Evolutionary conservation across 768 basidiomycete genomes (phyloP), one percentile per base, ranked within the genome.

Genomic region (Suillus spraguei): DNA sequence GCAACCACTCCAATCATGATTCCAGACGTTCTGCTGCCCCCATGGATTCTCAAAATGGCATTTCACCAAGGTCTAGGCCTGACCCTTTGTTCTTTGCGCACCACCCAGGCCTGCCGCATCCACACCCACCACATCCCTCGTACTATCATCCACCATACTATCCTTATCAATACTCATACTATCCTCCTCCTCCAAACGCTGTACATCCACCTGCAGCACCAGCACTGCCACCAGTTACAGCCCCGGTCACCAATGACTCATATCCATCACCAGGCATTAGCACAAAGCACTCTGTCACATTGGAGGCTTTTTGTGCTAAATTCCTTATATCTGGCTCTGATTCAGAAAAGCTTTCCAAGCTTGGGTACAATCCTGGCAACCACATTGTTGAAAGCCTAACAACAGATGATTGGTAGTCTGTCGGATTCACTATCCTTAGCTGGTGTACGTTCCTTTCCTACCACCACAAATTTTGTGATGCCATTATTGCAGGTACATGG

Each of bases 291-390:
- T 36, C 44, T 28, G 42, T 50, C 38, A 46, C 36, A 4, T 49
- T 59, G 1, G 33, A 46, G 17, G 35, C 22, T 2, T 63, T 63
- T 10, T 63, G 56, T 32, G 17, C 44, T 9, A 32, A 16, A 50
- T 63, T 46, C 14, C 1, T 22, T 11, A 20, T 60, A 3, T 60
- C 44, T 50, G 28, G 16, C 11, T 14, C 24, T 4, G 32, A 60
- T 35, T 35, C n/a, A 8, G 60, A 50, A 32, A 60, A 60, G 32
- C 60, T 60, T 52, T 28, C 60, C 6, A 33, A 47, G 35, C 60
- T 60, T 8, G 60, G 32, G 44, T 60, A 60, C 7, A n/a, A n/a
- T 14, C 60, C 46, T 60, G 60, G 60, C n/a, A 60, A 50, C 39
- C 46, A 17, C 0, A 50, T 47, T 50, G 60, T 60, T 7, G 32